Evolutionary conservation across 78 protist species (phyloP).

Genomic region (Dictyostelium capitatum): DNA sequence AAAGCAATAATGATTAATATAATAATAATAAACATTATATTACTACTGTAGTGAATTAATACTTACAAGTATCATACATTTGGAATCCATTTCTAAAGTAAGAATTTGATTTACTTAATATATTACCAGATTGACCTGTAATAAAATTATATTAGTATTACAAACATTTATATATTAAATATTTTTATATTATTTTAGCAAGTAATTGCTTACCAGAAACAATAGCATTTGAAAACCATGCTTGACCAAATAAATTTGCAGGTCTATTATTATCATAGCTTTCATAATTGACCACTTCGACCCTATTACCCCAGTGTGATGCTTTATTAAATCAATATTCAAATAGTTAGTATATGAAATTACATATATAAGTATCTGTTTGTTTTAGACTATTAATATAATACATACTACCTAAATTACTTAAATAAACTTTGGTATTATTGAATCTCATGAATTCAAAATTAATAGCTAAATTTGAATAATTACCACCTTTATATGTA

Average conservation of each 20-base stretch:
- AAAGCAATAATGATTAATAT: too few relatives aligned
- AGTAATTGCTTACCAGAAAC: too few relatives aligned
- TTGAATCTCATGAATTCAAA: conserved; percentile 64
- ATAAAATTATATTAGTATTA: too few relatives aligned
- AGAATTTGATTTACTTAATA: neutral
- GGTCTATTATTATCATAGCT: conserved; percentile 30
- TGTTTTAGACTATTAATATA: too few relatives aligned
- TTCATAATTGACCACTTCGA: conserved; percentile 38
- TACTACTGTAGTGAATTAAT: too few relatives aligned
- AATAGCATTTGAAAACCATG: conserved; percentile 55
- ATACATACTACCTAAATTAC: conserved; percentile 1
- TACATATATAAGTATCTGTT: too few relatives aligned
- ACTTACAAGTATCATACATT: conserved; percentile 87
- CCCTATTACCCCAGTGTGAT: conserved; percentile 65
- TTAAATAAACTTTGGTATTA: conserved; percentile 26
- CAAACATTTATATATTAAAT: too few relatives aligned
- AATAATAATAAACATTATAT: too few relatives aligned
- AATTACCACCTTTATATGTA: neutral
- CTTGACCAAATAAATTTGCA: conserved; percentile 51
- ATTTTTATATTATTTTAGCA: too few relatives aligned
- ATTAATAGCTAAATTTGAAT: neutral
- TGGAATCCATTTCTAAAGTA: conserved; percentile 85
- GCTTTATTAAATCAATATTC: too few relatives aligned
- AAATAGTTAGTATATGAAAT: too few relatives aligned
- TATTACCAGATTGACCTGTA: conserved; percentile 49